These are phyloP conservation scores for Narthecium ossifragum DNA, from an alignment of 106 monocot species.

Conservation along the genomic window DNA sequence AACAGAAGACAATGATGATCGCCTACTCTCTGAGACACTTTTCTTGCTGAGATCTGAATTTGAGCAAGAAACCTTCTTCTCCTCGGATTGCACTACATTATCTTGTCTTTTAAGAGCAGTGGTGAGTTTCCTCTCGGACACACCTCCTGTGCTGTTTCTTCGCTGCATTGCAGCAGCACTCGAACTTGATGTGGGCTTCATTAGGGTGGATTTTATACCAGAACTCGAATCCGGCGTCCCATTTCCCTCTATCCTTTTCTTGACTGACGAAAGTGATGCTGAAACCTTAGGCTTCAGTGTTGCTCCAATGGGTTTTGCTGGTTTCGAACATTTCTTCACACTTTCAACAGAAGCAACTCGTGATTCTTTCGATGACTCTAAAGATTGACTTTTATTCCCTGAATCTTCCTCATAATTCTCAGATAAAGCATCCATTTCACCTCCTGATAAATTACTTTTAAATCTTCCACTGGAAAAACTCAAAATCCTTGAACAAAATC, in stretches of 20 bases:
- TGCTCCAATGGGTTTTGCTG: constrained; percentile 17
- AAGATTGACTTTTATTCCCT: constrained; percentile 1
- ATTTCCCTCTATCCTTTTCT: constrained; percentile 12
- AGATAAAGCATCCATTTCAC: constrained; percentile 35
- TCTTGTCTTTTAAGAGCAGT: constrained; percentile 18
- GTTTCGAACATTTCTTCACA: constrained; percentile 14
- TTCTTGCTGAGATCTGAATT: constrained; percentile 27
- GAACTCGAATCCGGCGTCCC: constrained; percentile 15
- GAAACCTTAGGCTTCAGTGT: constrained; percentile 4
- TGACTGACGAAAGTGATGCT: constrained; percentile 15
- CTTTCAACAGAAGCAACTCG: constrained; percentile 21
- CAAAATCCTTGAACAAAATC: no score
- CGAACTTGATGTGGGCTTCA: constrained; percentile 26
- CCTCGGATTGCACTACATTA: constrained; percentile 16
- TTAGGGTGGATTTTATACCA: constrained; percentile 21
- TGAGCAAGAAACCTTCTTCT: constrained; percentile 26
- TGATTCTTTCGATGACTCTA: constrained; percentile 1
- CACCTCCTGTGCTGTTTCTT: constrained; percentile 60
- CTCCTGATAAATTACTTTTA: no score
- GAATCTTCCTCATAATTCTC: constrained; percentile 8
- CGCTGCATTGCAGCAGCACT: constrained; percentile 24
- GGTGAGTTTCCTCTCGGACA: constrained; percentile 16
- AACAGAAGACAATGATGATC: constrained; percentile 32
- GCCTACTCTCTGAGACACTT: constrained; percentile 20
- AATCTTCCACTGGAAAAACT: no score